Percentiles rank a stretch among this genome's conserved stretches.
These are phyloP conservation scores for Austroboletus olivaceoglutinosus DNA, from an alignment of 1,284 basidiomycete genomes.

Conservation along the genomic window DNA sequence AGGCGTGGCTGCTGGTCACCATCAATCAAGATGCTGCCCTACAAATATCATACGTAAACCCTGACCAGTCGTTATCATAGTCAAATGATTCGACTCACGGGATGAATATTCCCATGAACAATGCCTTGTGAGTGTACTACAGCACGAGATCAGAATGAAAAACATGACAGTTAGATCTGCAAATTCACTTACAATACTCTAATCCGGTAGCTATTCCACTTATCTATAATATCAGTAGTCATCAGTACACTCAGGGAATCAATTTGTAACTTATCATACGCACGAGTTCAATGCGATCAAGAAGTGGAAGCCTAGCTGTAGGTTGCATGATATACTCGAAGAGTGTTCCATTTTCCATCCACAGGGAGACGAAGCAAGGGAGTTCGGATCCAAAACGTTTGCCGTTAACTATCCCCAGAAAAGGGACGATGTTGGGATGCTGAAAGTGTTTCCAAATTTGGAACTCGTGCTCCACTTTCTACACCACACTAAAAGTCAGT, in stretches of 20 bases:
- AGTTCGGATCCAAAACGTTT: background rate
- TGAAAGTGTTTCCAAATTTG: background rate
- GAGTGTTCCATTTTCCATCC: background rate
- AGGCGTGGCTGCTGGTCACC: background rate
- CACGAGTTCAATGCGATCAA: background rate
- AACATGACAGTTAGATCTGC: too few species aligned
- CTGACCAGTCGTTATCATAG: background rate
- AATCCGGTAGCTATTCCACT: background rate
- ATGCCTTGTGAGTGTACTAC: background rate
- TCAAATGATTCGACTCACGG: background rate
- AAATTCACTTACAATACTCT: background rate
- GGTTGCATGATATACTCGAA: background rate
- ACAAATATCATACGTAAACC: background rate
- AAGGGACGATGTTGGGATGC: background rate
- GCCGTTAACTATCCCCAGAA: background rate
- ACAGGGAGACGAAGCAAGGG: background rate
- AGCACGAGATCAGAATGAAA: background rate
- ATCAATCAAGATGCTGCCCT: slow-evolving; percentile 3
- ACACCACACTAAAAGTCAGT: background rate
- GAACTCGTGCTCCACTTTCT: background rate
- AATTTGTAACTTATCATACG: background rate
- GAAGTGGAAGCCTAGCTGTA: background rate
- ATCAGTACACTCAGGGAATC: background rate
- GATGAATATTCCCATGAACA: background rate
- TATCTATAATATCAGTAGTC: background rate